Base-by-base conservation (phyloP, 441 rosid genomes). In the Adansonia grandidieri region DNA sequence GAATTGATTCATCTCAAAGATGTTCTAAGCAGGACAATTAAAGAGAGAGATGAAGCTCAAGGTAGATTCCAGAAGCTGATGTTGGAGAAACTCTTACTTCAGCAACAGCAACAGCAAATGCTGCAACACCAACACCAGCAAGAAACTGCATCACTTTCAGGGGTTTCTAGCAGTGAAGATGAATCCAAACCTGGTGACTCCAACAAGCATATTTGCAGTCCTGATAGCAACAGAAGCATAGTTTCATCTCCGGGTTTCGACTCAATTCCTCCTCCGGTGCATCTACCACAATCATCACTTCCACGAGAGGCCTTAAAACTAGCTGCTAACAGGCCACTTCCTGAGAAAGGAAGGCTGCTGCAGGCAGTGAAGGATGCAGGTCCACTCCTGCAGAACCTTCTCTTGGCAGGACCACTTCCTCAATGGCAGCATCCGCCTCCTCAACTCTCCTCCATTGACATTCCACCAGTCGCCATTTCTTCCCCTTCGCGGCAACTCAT, bases 401-500 rank as follows among this genome's bases (percentile, higher is more conserved):
- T 91, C 44, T 68, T 89, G 76, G 96, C 96, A 0, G 96, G 96
- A 42, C 91, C 91, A 13, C 91, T 91, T 22, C 96, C 96, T 63
- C 90, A 84, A 60, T 91, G 95, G 95, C 92, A 90, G 74, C 91
- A 90, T 79, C 95, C 95, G 0, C 95, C 95, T 9, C 95, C 95
- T 2, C 87, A 82, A 60, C 81, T 91, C 1, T 79, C 89, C 86
- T 73, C 87, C 83, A 78, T 87, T 45, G 91, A 91, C 28, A 91
- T 91, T 37, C 93, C 93, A 9, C 93, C 89, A 0, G 88, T 87
- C 53, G 76, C 85, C 73, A 85, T 91, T 77, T 84, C 90, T 66
- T 81, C 89, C 42, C 79, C 89, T 1, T 42, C 71, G 10, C 81
- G 80, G 73, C 73, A 66, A 15, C 78, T 83, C 44, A 37, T 74